Conservation (phyloP, 805 yeast genomes). For the Wickerhamiella brachini region DNA sequence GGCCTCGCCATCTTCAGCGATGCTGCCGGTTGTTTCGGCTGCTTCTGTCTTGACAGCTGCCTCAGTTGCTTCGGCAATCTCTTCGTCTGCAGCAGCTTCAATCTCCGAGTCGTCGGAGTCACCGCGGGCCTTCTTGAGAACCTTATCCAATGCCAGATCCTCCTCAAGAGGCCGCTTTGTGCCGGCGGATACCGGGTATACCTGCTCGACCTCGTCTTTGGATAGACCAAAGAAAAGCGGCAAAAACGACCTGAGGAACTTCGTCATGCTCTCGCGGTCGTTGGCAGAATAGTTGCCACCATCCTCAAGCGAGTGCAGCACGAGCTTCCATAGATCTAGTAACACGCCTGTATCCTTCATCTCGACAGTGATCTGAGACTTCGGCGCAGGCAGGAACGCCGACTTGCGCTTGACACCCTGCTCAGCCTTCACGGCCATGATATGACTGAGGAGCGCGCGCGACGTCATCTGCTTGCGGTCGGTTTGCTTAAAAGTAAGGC, state of each 20-base stretch:
- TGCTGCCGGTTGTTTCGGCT: no score
- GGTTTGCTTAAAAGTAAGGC: constrained; percentile 90
- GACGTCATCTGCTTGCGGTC: constrained; percentile 86
- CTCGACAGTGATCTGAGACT: constrained; percentile 49
- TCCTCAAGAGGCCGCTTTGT: background rate
- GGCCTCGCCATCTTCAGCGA: constrained; percentile 10
- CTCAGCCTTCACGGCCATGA: constrained; percentile 83
- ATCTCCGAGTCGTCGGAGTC: background rate
- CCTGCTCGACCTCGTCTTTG: constrained; percentile 18
- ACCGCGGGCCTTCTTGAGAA: constrained; percentile 1
- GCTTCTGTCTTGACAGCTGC: constrained; percentile 5
- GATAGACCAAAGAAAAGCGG: constrained; percentile 47
- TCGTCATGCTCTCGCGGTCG: constrained; percentile 66
- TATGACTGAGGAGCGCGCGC: constrained; percentile 80
- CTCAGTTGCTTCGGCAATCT: constrained; percentile 2
- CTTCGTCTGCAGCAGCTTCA: constrained; percentile 4
- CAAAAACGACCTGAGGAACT: constrained; percentile 56
- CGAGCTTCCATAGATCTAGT: constrained; percentile 56
- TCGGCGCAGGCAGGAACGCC: constrained; percentile 79
- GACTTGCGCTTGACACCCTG: constrained; percentile 76
- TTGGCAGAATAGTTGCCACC: constrained; percentile 62
- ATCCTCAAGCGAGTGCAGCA: constrained; percentile 51
- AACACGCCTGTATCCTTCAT: constrained; percentile 57
- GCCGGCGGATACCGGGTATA: constrained; percentile 4
- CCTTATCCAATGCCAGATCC: background rate